Evolutionary conservation across 345 rosid species (phyloP).

Genomic region (Eucalyptus decipiens): DNA sequence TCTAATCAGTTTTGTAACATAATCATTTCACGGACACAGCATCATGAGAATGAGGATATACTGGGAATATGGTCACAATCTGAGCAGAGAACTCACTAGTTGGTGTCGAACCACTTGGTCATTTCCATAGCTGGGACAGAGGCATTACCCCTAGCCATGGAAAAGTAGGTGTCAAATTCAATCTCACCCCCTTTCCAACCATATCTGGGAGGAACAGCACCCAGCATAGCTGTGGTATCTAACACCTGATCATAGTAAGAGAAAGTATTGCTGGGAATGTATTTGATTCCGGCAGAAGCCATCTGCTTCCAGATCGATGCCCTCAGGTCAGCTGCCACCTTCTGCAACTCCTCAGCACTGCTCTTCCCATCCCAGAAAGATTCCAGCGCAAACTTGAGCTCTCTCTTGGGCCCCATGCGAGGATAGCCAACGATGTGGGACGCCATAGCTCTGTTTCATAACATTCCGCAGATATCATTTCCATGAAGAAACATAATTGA

Average conservation of each 20-base stretch:
- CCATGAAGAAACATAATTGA: neutral
- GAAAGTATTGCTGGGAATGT: conserved; percentile 94
- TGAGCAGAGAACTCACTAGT: conserved; percentile 47
- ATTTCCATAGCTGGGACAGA: conserved; percentile 97
- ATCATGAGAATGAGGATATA: neutral
- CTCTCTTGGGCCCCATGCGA: conserved; percentile 97
- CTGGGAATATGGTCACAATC: neutral
- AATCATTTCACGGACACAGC: neutral
- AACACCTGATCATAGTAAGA: conserved; percentile 83
- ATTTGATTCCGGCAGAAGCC: conserved; percentile 77
- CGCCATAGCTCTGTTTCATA: conserved; percentile 49
- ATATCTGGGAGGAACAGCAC: conserved; percentile 86
- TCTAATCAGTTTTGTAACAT: no score
- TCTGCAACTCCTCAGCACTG: conserved; percentile 73
- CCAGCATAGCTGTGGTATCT: conserved; percentile 90
- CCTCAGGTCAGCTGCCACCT: conserved; percentile 79
- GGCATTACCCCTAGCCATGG: conserved; percentile 98
- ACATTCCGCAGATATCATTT: neutral
- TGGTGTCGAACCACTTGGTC: conserved; percentile 99
- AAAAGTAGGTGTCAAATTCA: conserved; percentile 68
- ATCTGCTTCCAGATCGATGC: conserved; percentile 89
- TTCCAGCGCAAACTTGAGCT: conserved; percentile 92
- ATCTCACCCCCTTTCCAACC: conserved; percentile 81
- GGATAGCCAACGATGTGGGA: conserved; percentile 98
- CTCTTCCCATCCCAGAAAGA: conserved; percentile 97